A percentile compares a stretch with the other conserved stretches of the same genome.
Evolutionary conservation across 1,284 basidiomycete species (phyloP).

Genomic region (Melampsora americana): DNA sequence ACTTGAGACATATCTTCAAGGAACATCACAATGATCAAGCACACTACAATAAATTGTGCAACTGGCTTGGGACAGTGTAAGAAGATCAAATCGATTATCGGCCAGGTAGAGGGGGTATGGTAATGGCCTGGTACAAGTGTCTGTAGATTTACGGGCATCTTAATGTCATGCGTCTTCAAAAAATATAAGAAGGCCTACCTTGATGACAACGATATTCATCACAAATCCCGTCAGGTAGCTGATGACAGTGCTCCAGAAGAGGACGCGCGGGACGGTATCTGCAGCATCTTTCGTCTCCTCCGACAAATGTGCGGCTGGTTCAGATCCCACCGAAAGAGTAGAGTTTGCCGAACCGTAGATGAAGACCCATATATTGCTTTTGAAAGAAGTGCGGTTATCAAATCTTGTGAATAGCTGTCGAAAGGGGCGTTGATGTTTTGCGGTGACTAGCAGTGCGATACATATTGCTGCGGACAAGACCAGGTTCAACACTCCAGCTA

Average conservation of each 20-base stretch:
- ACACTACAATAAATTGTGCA: constrained; percentile 23
- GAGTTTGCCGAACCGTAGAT: background rate
- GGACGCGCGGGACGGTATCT: constrained; percentile 16
- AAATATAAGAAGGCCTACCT: constrained; percentile 5
- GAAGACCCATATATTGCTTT: constrained; percentile 11
- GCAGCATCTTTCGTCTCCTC: constrained; percentile 33
- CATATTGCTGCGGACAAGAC: constrained; percentile 21
- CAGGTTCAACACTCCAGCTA: constrained; percentile 1
- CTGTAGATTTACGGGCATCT: background rate
- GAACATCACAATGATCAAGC: constrained; percentile 15
- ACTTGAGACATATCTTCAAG: constrained; percentile 29
- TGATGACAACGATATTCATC: constrained; percentile 10
- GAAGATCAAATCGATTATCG: constrained; percentile 32
- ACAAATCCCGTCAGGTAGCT: background rate
- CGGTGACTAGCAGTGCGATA: constrained; percentile 18
- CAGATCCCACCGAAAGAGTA: constrained; percentile 10
- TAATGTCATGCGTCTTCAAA: background rate
- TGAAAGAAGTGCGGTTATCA: background rate
- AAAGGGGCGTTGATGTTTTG: constrained; percentile 22
- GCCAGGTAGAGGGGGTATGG: background rate
- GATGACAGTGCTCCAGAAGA: constrained; percentile 17
- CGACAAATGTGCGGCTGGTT: constrained; percentile 31
- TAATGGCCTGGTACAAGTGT: constrained; percentile 23
- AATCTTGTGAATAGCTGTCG: constrained; percentile 7
- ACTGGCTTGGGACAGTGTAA: constrained; percentile 30